Conservation (phyloP, 2,329 filamentous ascomycete species). For the Aspergillus amoenus region DNA sequence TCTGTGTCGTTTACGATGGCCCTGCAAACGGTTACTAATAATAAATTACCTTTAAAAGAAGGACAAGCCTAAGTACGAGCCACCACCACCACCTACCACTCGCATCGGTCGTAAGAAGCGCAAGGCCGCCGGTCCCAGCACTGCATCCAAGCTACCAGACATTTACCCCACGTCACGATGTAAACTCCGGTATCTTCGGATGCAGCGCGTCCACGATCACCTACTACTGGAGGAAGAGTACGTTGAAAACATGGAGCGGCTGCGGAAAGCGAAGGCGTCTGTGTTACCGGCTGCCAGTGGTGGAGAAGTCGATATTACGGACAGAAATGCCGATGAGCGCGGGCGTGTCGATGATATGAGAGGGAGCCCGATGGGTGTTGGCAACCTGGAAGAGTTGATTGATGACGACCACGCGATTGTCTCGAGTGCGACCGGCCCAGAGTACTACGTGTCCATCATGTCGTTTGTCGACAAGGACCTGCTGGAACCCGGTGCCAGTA, state of each 20-base stretch:
- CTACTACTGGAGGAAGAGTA: constrained; percentile 96
- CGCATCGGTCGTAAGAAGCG: constrained; percentile 98
- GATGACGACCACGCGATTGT: constrained; percentile 99
- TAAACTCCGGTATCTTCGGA: constrained; percentile 93
- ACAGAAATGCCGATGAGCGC: constrained; percentile 91
- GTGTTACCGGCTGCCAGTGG: constrained; percentile 50
- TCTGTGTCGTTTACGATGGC: background rate
- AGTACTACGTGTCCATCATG: constrained; percentile 99
- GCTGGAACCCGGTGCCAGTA: constrained; percentile 91
- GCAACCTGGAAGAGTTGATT: constrained; percentile 96
- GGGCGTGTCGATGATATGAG: constrained; percentile 97
- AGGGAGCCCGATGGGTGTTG: constrained; percentile 97
- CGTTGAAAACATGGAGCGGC: constrained; percentile 95
- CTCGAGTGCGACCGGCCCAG: constrained; percentile 92
- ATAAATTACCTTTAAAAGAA: constrained; percentile 61
- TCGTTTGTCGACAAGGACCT: constrained; percentile 99
- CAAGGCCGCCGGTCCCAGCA: constrained; percentile 88
- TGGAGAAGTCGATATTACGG: constrained; percentile 72
- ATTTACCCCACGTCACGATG: constrained; percentile 95
- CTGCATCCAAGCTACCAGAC: constrained; percentile 89
- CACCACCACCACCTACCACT: constrained; percentile 92
- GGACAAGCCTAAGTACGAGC: constrained; percentile 99
- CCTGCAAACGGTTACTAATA: background rate
- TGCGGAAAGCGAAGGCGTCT: constrained; percentile 87
- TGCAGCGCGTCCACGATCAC: constrained; percentile 98